A percentile compares a stretch with the other conserved stretches of the same genome.
These are phyloP conservation scores for Colletotrichum magnum DNA, from an alignment of 2,329 filamentous ascomycete genomes.

Conservation along the genomic window DNA sequence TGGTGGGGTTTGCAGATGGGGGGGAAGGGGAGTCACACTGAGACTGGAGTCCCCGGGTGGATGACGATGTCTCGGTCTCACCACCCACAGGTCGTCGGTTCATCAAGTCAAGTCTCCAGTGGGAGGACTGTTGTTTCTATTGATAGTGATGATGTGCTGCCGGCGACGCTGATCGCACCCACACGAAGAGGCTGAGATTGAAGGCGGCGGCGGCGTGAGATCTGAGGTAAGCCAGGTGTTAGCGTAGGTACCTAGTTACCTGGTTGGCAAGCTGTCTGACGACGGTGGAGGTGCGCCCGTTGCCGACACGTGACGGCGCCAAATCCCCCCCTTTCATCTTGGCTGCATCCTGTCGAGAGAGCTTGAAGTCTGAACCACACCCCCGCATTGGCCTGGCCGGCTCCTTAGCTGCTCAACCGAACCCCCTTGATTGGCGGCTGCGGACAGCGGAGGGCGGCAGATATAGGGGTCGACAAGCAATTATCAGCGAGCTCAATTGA, in stretches of 20 bases:
- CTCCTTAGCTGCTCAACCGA: conserved; percentile 18
- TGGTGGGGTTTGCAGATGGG: conserved; percentile 3
- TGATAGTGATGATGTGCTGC: neutral
- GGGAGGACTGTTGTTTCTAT: neutral
- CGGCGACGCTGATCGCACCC: neutral
- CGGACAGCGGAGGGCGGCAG: conserved; percentile 30
- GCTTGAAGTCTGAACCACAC: conserved; percentile 1
- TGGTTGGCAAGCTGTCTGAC: too few relatives aligned
- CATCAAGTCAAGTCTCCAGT: neutral
- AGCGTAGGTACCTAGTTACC: too few relatives aligned
- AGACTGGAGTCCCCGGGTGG: conserved; percentile 20
- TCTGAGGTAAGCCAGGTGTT: conserved; percentile 1
- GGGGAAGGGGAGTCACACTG: conserved; percentile 9
- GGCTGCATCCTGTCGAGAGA: conserved; percentile 24
- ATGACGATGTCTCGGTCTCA: conserved; percentile 16
- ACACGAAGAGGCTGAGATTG: conserved; percentile 1
- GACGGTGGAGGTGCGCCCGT: neutral
- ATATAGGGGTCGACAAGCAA: conserved; percentile 16
- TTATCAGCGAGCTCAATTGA: conserved; percentile 8
- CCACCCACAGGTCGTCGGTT: neutral
- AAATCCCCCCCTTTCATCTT: conserved; percentile 27
- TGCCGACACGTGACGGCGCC: conserved; percentile 14
- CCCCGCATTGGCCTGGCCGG: conserved; percentile 7
- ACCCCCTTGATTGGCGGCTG: conserved; percentile 27
- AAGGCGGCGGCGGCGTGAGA: neutral